Conservation (phyloP, 208 protist genomes). For the Leishmania major region DNA sequence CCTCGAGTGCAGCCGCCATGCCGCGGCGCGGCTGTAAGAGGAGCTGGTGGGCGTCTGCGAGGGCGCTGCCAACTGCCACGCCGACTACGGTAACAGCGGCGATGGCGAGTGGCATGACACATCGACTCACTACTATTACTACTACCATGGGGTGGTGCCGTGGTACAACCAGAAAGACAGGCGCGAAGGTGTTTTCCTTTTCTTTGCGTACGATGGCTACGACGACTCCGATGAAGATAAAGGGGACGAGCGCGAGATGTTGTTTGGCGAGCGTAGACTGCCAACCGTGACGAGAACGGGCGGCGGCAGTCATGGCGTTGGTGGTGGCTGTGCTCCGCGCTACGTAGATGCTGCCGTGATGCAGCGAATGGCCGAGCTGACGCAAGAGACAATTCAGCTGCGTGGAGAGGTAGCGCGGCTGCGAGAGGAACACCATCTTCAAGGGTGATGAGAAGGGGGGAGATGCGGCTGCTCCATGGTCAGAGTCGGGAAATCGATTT, state of each 20-base stretch:
- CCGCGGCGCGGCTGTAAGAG: background rate
- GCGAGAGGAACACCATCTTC: background rate
- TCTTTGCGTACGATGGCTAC: background rate
- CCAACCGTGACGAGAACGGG: background rate
- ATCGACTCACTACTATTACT: background rate
- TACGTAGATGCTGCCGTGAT: background rate
- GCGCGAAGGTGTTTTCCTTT: background rate
- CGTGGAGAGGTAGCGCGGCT: background rate
- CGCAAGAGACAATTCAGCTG: background rate
- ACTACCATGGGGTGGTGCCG: background rate
- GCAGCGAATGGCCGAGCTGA: background rate
- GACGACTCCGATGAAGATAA: background rate
- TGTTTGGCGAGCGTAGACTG: background rate
- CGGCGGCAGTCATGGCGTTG: background rate
- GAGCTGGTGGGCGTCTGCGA: background rate
- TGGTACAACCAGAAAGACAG: background rate
- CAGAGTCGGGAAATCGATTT: background rate
- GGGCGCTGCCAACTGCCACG: background rate
- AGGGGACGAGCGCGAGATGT: background rate
- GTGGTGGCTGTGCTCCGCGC: background rate
- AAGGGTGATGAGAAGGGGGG: background rate
- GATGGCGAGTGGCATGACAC: background rate
- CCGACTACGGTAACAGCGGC: background rate
- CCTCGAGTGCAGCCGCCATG: background rate
- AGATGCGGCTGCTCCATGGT: background rate